Conservation (phyloP, 768 basidiomycete species). For the Podaxis sp. region DNA sequence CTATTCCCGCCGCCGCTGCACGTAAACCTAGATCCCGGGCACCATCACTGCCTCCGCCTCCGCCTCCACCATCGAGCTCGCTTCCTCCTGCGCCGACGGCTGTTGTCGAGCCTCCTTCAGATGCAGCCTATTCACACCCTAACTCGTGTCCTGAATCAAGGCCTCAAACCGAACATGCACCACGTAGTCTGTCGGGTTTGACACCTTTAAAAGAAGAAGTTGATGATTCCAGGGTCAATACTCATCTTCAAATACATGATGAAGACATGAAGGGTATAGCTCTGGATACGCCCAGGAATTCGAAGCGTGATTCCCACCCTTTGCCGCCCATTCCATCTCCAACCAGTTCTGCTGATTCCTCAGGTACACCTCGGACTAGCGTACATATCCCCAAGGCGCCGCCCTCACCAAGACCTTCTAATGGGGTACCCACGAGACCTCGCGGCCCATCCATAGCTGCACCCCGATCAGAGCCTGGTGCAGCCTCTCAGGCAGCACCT, state of each 20-base stretch:
- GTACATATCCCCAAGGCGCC: slow-evolving; percentile 31
- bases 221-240: slow-evolving; percentile 23
- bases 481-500: slow-evolving; percentile 17
- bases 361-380: slow-evolving; percentile 29
- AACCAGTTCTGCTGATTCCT: slow-evolving; percentile 21
- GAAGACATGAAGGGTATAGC: slow-evolving; percentile 25
- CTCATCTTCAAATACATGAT: slow-evolving; percentile 15
- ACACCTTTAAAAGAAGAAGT: slow-evolving; percentile 62
- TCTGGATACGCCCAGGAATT: slow-evolving; percentile 37
- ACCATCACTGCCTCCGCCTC: slow-evolving; percentile 59
- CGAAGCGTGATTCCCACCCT: slow-evolving; percentile 55
- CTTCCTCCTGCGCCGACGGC: slow-evolving; percentile 54
- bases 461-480: slow-evolving; percentile 26
- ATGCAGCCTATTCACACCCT: slow-evolving; percentile 20
- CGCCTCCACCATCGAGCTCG: slow-evolving; percentile 58
- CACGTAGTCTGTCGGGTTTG: slow-evolving; percentile 12
- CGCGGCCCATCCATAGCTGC: slow-evolving; percentile 52
- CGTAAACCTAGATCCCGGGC: slow-evolving; percentile 46
- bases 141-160: slow-evolving; percentile 29
- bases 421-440: slow-evolving; percentile 41
- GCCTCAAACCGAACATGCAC: neutral
- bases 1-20: slow-evolving; percentile 18
- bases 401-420: slow-evolving; percentile 46
- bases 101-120: slow-evolving; percentile 23
- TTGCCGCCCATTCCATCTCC: slow-evolving; percentile 61